Evolutionary conservation across 179 eudicot genomes (phyloP).

Genomic region (Gypsophila paniculata): DNA sequence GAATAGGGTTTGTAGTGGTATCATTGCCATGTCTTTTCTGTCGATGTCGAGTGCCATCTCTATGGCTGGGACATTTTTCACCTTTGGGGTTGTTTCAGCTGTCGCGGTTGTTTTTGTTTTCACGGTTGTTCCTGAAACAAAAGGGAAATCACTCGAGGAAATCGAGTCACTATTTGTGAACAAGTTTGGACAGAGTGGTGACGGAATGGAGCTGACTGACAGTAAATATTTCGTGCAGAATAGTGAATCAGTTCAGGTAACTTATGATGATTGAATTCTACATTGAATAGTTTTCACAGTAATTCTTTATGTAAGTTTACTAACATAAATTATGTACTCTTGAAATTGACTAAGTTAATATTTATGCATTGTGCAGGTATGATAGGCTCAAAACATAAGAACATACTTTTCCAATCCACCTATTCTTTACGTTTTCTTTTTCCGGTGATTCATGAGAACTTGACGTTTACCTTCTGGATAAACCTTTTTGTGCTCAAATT

Average conservation of each 20-base stretch:
- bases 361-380: background rate
- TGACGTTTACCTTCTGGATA: too few species aligned
- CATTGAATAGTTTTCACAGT: background rate
- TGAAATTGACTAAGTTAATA: background rate
- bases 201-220: slow-evolving; percentile 20
- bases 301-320: background rate
- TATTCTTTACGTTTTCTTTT: too few species aligned
- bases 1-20: slow-evolving; percentile 40
- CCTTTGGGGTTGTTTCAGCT: slow-evolving; percentile 31
- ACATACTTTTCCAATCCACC: background rate
- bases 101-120: slow-evolving; percentile 33
- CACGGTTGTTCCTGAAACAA: slow-evolving; percentile 36
- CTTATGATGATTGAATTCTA: background rate
- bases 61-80: slow-evolving; percentile 30
- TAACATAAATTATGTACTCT: background rate
- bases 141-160: slow-evolving; percentile 40
- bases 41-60: slow-evolving; percentile 31
- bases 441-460: too few species aligned
- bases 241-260: slow-evolving; percentile 1
- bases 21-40: slow-evolving; percentile 38
- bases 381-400: background rate
- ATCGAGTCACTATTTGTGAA: slow-evolving; percentile 30
- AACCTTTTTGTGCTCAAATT: too few species aligned
- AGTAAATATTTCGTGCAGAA: slow-evolving; percentile 12
- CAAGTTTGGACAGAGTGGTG: background rate